Evolutionary conservation across 2,329 filamentous ascomycete species (phyloP).

Genomic region (Monilinia laxa): DNA sequence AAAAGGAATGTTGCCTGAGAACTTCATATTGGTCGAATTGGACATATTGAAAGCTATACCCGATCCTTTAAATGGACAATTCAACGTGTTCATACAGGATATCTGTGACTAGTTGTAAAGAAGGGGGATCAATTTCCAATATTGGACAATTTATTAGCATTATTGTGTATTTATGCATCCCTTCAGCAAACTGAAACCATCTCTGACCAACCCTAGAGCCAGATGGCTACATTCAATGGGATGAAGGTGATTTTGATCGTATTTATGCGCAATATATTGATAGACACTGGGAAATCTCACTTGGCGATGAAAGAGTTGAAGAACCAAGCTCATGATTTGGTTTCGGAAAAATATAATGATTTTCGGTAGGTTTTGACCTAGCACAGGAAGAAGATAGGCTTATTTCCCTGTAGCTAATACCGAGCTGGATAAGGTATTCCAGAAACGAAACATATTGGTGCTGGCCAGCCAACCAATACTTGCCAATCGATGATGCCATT

Average conservation of each 20-base stretch:
- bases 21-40: not conserved
- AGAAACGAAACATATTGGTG: not conserved
- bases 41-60: conserved; percentile 13
- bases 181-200: not conserved
- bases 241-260: conserved; percentile 12
- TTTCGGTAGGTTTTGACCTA: not conserved
- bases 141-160: conserved; percentile 9
- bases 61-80: not conserved
- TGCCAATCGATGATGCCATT: conserved; percentile 8
- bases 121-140: conserved; percentile 7
- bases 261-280: conserved; percentile 4
- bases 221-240: conserved; percentile 12
- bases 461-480: not conserved
- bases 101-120: conserved; percentile 6
- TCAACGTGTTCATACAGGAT: conserved; percentile 3
- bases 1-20: not conserved
- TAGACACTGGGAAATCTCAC: not conserved
- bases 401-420: not conserved
- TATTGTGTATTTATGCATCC: not conserved
- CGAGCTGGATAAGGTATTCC: not conserved
- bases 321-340: conserved; percentile 1
- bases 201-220: not conserved
- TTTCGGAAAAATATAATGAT: conserved; percentile 1
- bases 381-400: not conserved
- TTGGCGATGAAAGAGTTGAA: not conserved